These are phyloP conservation scores for Murraya paniculata DNA, from an alignment of 345 rosid species.

Conservation along the genomic window DNA sequence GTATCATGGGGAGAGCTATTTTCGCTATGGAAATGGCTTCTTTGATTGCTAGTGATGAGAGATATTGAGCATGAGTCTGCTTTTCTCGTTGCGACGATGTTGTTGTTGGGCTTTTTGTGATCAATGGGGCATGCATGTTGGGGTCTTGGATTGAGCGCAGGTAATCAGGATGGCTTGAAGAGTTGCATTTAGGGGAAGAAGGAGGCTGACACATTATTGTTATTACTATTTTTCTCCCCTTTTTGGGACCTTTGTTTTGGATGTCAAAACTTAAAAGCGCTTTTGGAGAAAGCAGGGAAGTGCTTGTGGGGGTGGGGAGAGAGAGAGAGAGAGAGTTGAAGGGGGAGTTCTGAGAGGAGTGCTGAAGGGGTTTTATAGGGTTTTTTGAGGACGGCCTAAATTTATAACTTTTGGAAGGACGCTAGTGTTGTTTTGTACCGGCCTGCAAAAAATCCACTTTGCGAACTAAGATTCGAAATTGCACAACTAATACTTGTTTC, in stretches of 20 bases:
- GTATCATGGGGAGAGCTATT: constrained; percentile 67
- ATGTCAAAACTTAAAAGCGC: not conserved
- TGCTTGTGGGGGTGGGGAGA: not conserved
- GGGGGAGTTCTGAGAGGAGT: constrained; percentile 3
- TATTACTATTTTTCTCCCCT: too few relatives aligned
- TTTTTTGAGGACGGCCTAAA: not conserved
- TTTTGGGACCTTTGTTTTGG: not conserved
- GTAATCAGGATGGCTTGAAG: not conserved
- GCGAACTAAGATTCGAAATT: constrained; percentile 13
- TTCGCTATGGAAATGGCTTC: constrained; percentile 52
- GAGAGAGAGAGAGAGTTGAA: not conserved
- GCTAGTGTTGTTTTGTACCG: not conserved
- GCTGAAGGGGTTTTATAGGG: constrained; percentile 19
- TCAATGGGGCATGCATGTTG: constrained; percentile 15
- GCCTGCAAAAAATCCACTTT: not conserved
- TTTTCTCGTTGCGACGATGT: not conserved
- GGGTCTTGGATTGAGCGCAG: constrained; percentile 1
- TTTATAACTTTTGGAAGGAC: not conserved
- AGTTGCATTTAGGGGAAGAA: not conserved
- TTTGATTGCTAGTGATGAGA: constrained; percentile 26
- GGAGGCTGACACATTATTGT: constrained; percentile 3
- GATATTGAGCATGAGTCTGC: not conserved
- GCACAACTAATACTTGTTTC: not conserved
- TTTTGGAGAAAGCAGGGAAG: not conserved
- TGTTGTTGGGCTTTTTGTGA: constrained; percentile 8